phyloP scores from a whole-genome alignment of 345 rosid species.

The Diplotaxis tenuifolia region DNA sequence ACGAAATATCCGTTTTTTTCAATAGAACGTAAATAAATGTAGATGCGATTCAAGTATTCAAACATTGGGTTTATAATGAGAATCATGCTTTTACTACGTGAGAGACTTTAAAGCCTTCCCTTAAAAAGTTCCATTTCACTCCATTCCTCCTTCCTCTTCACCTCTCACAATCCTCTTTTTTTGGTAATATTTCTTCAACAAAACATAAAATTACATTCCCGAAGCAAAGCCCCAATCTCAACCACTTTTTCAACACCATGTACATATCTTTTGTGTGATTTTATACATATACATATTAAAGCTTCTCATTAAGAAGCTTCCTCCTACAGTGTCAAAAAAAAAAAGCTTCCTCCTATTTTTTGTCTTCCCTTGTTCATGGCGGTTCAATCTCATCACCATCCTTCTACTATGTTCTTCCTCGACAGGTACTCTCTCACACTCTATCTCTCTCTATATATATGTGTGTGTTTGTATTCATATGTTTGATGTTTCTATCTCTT shows the following conservation, averaged over 20 bases:
- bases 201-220: conserved; percentile 11
- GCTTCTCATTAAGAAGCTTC: conserved; percentile 11
- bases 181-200: not conserved
- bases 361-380: conserved; percentile 52
- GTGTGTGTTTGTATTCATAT: not conserved
- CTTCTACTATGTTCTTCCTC: conserved; percentile 70
- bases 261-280: conserved; percentile 24
- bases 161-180: not conserved
- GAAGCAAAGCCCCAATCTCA: conserved; percentile 21
- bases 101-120: conserved; percentile 27
- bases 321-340: no score
- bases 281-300: conserved; percentile 1
- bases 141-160: not conserved
- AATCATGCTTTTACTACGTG: conserved; percentile 36
- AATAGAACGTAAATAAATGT: conserved; percentile 17
- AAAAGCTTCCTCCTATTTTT: no score
- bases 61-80: conserved; percentile 22
- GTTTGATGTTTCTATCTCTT: not conserved
- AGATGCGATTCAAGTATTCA: conserved; percentile 29
- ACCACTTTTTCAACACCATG: conserved; percentile 25
- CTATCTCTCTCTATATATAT: not conserved
- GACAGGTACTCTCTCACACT: conserved; percentile 46
- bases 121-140: not conserved
- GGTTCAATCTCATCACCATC: conserved; percentile 87
- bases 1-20: conserved; percentile 19